phyloP scores from a whole-genome alignment of 257 asterid genomes.

The Penstemon barbatus region DNA sequence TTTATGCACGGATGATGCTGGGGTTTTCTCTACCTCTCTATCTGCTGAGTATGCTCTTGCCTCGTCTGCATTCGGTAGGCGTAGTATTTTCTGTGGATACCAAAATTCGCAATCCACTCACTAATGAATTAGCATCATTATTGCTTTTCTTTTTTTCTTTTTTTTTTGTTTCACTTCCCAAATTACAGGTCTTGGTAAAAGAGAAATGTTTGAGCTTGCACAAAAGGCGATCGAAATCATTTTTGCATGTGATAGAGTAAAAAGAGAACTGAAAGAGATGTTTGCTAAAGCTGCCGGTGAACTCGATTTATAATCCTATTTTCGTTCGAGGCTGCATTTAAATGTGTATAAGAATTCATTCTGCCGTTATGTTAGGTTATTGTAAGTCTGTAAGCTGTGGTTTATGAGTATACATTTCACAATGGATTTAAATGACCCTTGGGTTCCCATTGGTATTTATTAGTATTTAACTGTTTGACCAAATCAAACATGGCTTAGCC shows the following conservation, averaged over 20 bases:
- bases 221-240: constrained; percentile 51
- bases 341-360: too few relatives aligned
- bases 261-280: constrained; percentile 51
- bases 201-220: constrained; percentile 66
- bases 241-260: constrained; percentile 63
- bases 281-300: constrained; percentile 48
- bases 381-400: too few relatives aligned
- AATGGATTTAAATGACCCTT: too few relatives aligned
- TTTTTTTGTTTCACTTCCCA: neutral
- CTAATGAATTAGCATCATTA: neutral
- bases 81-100: constrained; percentile 1
- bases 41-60: constrained; percentile 68
- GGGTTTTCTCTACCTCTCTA: constrained; percentile 81
- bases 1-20: constrained; percentile 84
- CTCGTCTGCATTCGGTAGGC: constrained; percentile 65
- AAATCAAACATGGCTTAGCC: too few relatives aligned
- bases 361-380: too few relatives aligned
- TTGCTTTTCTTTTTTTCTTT: neutral
- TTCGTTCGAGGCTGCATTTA: too few relatives aligned
- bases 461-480: too few relatives aligned
- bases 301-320: constrained; percentile 34
- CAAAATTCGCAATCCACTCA: neutral
- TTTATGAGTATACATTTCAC: too few relatives aligned
- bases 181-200: constrained; percentile 58
- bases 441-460: too few relatives aligned